Evolutionary conservation across 1,284 basidiomycete species (phyloP).

Genomic region (Rhodotorula sp.): DNA sequence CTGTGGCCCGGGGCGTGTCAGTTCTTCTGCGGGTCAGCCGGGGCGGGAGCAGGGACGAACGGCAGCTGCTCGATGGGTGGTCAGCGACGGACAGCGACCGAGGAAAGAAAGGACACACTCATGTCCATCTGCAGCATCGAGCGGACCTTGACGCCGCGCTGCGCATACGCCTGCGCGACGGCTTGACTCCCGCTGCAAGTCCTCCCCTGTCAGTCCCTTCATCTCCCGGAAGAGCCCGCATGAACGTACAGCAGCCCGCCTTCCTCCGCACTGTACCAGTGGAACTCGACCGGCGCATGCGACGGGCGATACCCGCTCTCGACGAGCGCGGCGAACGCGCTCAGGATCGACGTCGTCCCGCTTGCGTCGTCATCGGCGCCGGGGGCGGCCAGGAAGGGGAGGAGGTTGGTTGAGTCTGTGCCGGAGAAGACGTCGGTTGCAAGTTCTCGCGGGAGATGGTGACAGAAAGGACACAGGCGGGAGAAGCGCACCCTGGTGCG

Average conservation of each 20-base stretch:
- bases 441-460: slow-evolving; percentile 62
- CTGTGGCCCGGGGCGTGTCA: not conserved
- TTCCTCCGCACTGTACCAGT: slow-evolving; percentile 61
- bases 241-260: slow-evolving; percentile 67
- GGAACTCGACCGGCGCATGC: slow-evolving; percentile 79
- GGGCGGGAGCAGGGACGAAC: not conserved
- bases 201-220: not conserved
- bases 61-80: not conserved
- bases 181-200: slow-evolving; percentile 75
- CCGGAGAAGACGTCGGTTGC: slow-evolving; percentile 60
- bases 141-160: slow-evolving; percentile 31
- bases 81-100: not conserved
- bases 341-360: slow-evolving; percentile 87
- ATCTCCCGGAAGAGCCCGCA: not conserved
- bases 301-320: slow-evolving; percentile 74
- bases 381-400: slow-evolving; percentile 82
- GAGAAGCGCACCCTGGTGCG: slow-evolving; percentile 45
- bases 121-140: slow-evolving; percentile 69
- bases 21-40: not conserved
- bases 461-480: not conserved
- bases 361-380: slow-evolving; percentile 85
- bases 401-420: slow-evolving; percentile 84
- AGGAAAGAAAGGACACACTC: slow-evolving; percentile 14
- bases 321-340: slow-evolving; percentile 81
- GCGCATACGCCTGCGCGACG: slow-evolving; percentile 71